Conservation (phyloP, 2,329 filamentous ascomycete genomes). For the Epichloe festucae region DNA sequence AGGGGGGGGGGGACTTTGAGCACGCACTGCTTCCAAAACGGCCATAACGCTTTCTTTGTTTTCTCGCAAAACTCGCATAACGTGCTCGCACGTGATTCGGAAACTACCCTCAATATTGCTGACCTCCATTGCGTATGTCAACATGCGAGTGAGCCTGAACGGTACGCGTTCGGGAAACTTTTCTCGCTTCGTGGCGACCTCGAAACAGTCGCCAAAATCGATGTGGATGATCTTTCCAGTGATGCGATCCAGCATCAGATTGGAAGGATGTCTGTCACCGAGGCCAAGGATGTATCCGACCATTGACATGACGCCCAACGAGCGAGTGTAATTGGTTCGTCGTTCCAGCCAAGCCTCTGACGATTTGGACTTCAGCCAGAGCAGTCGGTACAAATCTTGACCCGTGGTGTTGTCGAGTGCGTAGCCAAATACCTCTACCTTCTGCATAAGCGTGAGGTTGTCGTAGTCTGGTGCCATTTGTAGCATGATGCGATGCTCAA, state of each 20-base stretch:
- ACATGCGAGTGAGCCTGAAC: slow-evolving; percentile 95
- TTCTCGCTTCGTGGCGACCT: slow-evolving; percentile 98
- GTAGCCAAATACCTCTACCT: slow-evolving; percentile 98
- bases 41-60: slow-evolving; percentile 99
- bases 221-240: slow-evolving; percentile 98
- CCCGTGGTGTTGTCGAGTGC: slow-evolving; percentile 98
- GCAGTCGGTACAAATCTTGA: slow-evolving; percentile 91
- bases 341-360: slow-evolving; percentile 96
- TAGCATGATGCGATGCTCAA: slow-evolving; percentile 98
- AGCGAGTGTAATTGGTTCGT: slow-evolving; percentile 96
- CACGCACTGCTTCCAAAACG: slow-evolving; percentile 85
- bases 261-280: slow-evolving; percentile 92
- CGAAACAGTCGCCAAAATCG: slow-evolving; percentile 98
- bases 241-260: slow-evolving; percentile 90
- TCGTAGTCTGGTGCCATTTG: slow-evolving; percentile 99
- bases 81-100: slow-evolving; percentile 94
- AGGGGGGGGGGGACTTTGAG: neutral
- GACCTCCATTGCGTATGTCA: slow-evolving; percentile 99
- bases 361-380: slow-evolving; percentile 98
- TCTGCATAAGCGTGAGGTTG: slow-evolving; percentile 97
- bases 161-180: slow-evolving; percentile 97
- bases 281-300: slow-evolving; percentile 98
- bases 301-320: slow-evolving; percentile 99
- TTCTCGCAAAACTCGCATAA: slow-evolving; percentile 90
- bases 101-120: slow-evolving; percentile 99